phyloP scores from a whole-genome alignment of 2,329 filamentous ascomycete genomes.

The Cladosporium phlei region DNA sequence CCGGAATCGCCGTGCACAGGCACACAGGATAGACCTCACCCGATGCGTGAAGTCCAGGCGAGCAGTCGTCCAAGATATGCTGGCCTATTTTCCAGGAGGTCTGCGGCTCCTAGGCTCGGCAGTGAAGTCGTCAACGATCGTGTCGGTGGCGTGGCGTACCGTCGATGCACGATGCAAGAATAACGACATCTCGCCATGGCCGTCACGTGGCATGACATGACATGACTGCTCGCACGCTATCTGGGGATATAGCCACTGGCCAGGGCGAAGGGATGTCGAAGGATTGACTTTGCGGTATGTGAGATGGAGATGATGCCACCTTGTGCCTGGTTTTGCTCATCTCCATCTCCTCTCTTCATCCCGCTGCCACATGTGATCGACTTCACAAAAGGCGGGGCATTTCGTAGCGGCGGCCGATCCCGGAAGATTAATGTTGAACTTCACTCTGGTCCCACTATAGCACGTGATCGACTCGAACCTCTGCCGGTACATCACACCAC shows the following conservation, averaged over 20 bases:
- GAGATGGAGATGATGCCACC: not conserved
- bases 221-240: conserved; percentile 12
- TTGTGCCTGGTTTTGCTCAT: not conserved
- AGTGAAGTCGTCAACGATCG: conserved; percentile 9
- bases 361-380: too few species aligned
- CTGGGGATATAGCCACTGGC: conserved; percentile 1
- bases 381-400: too few species aligned
- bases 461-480: conserved; percentile 12
- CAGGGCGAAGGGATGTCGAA: not conserved
- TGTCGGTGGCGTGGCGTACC: not conserved
- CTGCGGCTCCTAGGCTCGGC: conserved; percentile 1
- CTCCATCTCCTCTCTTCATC: not conserved
- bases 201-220: not conserved
- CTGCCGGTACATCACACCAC: conserved; percentile 7
- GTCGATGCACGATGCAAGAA: not conserved
- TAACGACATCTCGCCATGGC: not conserved
- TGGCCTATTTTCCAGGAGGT: not conserved
- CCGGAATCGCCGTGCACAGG: too few species aligned
- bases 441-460: conserved; percentile 11
- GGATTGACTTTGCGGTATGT: not conserved
- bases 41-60: too few species aligned
- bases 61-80: conserved; percentile 9
- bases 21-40: too few species aligned
- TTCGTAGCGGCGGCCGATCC: too few species aligned
- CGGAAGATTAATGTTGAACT: too few species aligned